These are phyloP conservation scores for Catenaria anguillulae DNA, from an alignment of 371 early-diverging fungal genomes.

Conservation along the genomic window DNA sequence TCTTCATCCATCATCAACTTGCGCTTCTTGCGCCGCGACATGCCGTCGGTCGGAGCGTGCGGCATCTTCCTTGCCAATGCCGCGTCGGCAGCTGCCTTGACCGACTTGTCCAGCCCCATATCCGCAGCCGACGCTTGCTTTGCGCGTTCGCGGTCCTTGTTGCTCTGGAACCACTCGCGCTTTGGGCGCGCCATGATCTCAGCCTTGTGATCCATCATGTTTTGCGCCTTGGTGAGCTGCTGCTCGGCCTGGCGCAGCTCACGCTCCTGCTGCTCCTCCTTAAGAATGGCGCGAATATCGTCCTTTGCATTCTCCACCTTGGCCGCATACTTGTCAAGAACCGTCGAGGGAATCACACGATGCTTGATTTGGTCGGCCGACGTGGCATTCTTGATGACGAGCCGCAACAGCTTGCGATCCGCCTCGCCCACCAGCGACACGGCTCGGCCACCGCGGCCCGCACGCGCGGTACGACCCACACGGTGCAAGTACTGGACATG, in stretches of 20 bases:
- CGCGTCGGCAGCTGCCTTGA: constrained; percentile 24
- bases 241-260: constrained; percentile 64
- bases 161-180: constrained; percentile 84
- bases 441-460: constrained; percentile 69
- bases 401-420: constrained; percentile 83
- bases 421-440: constrained; percentile 81
- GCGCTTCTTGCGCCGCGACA: constrained; percentile 43
- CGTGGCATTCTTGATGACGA: constrained; percentile 70
- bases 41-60: constrained; percentile 22
- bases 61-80: constrained; percentile 6
- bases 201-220: constrained; percentile 61
- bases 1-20: constrained; percentile 43
- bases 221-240: constrained; percentile 70
- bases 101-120: constrained; percentile 19
- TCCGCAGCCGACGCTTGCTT: neutral
- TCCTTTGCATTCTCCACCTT: constrained; percentile 45
- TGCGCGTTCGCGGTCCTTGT: constrained; percentile 12
- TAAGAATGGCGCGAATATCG: constrained; percentile 58
- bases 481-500: constrained; percentile 96
- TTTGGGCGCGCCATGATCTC: constrained; percentile 84
- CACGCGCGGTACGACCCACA: constrained; percentile 98
- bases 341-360: constrained; percentile 62
- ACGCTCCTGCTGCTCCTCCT: constrained; percentile 74
- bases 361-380: constrained; percentile 57
- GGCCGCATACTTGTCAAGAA: constrained; percentile 53